A percentile compares a stretch with the other conserved stretches of the same genome.
phyloP scores from a whole-genome alignment of 306 rosid species.

The Dryas drummondii region DNA sequence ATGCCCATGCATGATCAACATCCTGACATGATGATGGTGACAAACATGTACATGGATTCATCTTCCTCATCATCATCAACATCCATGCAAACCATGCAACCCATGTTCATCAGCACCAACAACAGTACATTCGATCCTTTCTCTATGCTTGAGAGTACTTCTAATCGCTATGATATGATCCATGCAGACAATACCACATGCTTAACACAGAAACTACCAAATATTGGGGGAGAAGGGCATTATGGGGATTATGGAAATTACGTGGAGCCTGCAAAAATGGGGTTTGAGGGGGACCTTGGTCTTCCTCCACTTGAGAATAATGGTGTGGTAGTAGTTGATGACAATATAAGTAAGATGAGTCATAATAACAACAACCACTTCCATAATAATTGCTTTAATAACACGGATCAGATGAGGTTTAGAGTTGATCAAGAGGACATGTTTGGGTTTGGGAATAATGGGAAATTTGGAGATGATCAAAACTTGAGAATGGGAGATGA shows the following conservation, averaged over 20 bases:
- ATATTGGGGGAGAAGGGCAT: constrained; percentile 25
- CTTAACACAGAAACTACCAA: constrained; percentile 40
- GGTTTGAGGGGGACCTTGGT: constrained; percentile 47
- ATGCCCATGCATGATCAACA: constrained; percentile 49
- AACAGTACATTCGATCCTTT: constrained; percentile 45
- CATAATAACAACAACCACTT: constrained; percentile 37
- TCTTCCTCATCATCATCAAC: constrained; percentile 62
- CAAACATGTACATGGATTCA: constrained; percentile 52
- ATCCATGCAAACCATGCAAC: constrained; percentile 40
- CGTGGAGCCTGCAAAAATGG: constrained; percentile 42
- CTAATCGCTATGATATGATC: constrained; percentile 38
- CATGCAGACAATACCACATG: constrained; percentile 43
- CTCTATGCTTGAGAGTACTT: constrained; percentile 36
- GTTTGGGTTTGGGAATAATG: constrained; percentile 53
- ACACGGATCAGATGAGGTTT: constrained; percentile 38
- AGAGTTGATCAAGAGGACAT: constrained; percentile 40
- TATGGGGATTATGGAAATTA: constrained; percentile 46
- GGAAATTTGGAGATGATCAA: constrained; percentile 38
- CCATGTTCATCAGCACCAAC: constrained; percentile 20
- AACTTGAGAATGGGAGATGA: constrained; percentile 69
- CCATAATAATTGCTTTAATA: constrained; percentile 59
- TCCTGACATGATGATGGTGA: constrained; percentile 6
- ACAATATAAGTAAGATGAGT: constrained; percentile 36
- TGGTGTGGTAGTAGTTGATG: constrained; percentile 17
- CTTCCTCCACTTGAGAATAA: constrained; percentile 63